phyloP scores from a whole-genome alignment of 768 basidiomycete species.

The Lactifluus subvellereus region DNA sequence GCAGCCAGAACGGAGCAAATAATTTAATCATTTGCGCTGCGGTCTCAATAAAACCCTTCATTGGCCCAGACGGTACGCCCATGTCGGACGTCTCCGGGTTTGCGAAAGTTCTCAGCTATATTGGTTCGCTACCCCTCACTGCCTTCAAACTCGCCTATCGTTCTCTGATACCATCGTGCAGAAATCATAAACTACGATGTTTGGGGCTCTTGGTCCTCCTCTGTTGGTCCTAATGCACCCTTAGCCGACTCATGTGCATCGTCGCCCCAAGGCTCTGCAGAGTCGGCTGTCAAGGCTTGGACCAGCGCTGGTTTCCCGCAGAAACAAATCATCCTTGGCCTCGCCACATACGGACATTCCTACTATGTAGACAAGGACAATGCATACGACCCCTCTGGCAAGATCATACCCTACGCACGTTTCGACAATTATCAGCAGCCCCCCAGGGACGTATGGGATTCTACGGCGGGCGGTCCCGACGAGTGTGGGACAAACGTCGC shows the following conservation, averaged over 20 bases:
- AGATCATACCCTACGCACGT: constrained; percentile 44
- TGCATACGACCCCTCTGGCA: constrained; percentile 33
- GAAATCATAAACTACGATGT: constrained; percentile 24
- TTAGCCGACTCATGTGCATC: constrained; percentile 21
- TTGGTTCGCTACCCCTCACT: neutral
- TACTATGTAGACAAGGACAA: constrained; percentile 40
- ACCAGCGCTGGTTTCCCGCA: constrained; percentile 13
- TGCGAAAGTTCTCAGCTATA: constrained; percentile 19
- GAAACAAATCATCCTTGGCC: constrained; percentile 71
- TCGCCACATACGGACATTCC: constrained; percentile 80
- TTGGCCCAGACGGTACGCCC: neutral
- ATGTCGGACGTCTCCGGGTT: constrained; percentile 13
- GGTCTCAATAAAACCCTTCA: neutral
- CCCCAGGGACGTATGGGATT: constrained; percentile 36
- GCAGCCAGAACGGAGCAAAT: neutral
- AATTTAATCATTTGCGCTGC: constrained; percentile 8
- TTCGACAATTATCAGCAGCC: constrained; percentile 44
- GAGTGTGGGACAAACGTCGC: constrained; percentile 30
- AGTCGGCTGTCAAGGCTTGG: constrained; percentile 20
- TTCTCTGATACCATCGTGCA: neutral
- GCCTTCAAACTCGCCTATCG: neutral
- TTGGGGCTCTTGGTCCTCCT: constrained; percentile 9
- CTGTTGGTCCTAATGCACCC: constrained; percentile 21
- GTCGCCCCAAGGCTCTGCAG: constrained; percentile 4
- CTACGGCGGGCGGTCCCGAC: constrained; percentile 28